A percentile compares a stretch with the other conserved stretches of the same genome.
phyloP scores from a whole-genome alignment of 805 yeast genomes.

The Yamadazyma sp. region DNA sequence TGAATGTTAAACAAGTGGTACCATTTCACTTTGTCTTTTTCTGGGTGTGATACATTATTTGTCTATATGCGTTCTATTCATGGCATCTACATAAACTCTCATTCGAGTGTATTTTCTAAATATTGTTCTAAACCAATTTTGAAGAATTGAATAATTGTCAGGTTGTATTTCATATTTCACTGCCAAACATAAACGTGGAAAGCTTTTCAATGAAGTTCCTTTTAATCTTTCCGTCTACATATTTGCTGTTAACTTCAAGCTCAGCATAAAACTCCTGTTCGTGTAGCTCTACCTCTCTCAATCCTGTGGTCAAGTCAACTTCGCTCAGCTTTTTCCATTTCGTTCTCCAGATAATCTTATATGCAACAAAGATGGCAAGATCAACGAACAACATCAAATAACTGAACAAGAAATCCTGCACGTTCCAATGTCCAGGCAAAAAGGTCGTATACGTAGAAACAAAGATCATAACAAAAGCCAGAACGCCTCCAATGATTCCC shows the following conservation, averaged over 20 bases:
- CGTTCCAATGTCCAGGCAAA: constrained; percentile 37
- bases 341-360: constrained; percentile 40
- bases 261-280: constrained; percentile 35
- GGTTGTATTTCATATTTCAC: too few species aligned
- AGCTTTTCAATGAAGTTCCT: constrained; percentile 18
- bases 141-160: neutral
- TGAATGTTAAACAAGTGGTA: too few species aligned
- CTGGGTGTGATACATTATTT: too few species aligned
- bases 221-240: constrained; percentile 20
- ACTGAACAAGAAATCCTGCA: constrained; percentile 42
- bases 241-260: constrained; percentile 20
- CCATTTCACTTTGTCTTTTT: too few species aligned
- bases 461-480: constrained; percentile 33
- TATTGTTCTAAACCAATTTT: too few species aligned
- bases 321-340: constrained; percentile 31
- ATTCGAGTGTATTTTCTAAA: too few species aligned
- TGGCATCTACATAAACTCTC: too few species aligned
- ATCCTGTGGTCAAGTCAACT: constrained; percentile 39
- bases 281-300: constrained; percentile 40
- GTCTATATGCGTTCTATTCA: too few species aligned
- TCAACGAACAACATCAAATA: constrained; percentile 45
- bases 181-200: constrained; percentile 25
- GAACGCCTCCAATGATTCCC: constrained; percentile 29
- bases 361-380: constrained; percentile 31
- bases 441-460: constrained; percentile 41